Evolutionary conservation across 1,284 basidiomycete genomes (phyloP).

Genomic region (Apiotrichum mycotoxinovorans): DNA sequence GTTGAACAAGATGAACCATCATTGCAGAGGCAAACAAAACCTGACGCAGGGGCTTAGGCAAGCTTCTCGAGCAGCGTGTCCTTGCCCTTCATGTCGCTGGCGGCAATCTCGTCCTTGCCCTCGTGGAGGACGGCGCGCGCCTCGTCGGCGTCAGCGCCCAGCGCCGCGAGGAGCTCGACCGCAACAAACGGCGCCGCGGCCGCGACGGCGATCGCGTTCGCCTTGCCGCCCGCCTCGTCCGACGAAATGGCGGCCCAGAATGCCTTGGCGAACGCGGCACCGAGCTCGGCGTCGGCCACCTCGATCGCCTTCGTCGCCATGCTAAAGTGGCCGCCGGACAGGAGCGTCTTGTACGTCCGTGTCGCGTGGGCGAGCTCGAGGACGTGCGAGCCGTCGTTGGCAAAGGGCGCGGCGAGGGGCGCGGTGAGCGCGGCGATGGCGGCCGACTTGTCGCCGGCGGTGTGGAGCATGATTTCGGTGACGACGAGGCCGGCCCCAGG

Average conservation of each 20-base stretch:
- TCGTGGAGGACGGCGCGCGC: slow-evolving; percentile 24
- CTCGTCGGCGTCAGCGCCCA: slow-evolving; percentile 51
- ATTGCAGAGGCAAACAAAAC: not conserved
- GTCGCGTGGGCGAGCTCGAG: slow-evolving; percentile 76
- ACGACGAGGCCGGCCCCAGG: slow-evolving; percentile 72
- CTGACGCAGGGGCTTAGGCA: not conserved
- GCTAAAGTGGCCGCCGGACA: slow-evolving; percentile 84
- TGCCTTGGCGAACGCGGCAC: slow-evolving; percentile 57
- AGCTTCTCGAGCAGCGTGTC: slow-evolving; percentile 35
- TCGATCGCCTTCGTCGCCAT: slow-evolving; percentile 59
- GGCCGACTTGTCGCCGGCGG: slow-evolving; percentile 70
- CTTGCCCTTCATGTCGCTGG: slow-evolving; percentile 45
- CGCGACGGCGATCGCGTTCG: slow-evolving; percentile 59
- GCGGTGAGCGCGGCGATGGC: slow-evolving; percentile 61
- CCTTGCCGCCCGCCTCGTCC: slow-evolving; percentile 41
- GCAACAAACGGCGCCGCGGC: slow-evolving; percentile 71
- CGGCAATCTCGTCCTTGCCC: slow-evolving; percentile 29
- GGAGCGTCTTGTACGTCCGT: slow-evolving; percentile 74
- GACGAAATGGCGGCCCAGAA: slow-evolving; percentile 57
- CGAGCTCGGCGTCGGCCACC: slow-evolving; percentile 57
- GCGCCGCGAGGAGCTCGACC: slow-evolving; percentile 67
- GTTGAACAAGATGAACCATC: not conserved
- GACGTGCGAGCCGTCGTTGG: slow-evolving; percentile 56
- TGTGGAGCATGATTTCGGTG: slow-evolving; percentile 72
- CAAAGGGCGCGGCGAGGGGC: slow-evolving; percentile 59